These are phyloP conservation scores for Pleurotus cornucopiae DNA, from an alignment of 768 basidiomycete species.

Conservation along the genomic window DNA sequence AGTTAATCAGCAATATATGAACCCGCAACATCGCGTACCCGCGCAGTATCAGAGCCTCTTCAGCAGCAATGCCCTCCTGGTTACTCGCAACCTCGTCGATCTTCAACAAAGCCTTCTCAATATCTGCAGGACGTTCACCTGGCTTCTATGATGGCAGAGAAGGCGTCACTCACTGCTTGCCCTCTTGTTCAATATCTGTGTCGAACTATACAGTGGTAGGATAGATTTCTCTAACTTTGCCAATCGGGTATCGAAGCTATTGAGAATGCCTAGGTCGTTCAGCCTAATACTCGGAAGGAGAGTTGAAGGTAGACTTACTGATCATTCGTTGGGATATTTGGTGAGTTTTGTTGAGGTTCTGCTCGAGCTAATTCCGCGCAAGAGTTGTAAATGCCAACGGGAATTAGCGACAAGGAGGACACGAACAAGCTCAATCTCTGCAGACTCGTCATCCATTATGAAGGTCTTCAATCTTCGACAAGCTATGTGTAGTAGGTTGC, in stretches of 20 bases:
- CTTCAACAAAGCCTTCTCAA: conserved; percentile 72
- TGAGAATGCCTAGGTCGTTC: conserved; percentile 63
- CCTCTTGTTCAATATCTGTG: conserved; percentile 69
- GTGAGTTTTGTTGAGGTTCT: conserved; percentile 81
- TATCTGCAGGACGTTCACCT: conserved; percentile 50
- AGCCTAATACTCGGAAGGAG: conserved; percentile 17
- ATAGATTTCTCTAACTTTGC: conserved; percentile 85
- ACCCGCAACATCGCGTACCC: conserved; percentile 45
- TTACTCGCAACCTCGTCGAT: conserved; percentile 77
- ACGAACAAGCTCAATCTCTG: conserved; percentile 68
- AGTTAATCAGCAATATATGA: not conserved
- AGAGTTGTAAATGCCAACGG: conserved; percentile 56
- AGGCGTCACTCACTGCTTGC: conserved; percentile 56
- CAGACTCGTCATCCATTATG: conserved; percentile 58
- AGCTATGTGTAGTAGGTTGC: no score
- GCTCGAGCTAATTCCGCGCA: conserved; percentile 60
- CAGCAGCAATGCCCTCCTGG: conserved; percentile 69
- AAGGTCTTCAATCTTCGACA: no score
- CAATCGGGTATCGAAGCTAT: conserved; percentile 79
- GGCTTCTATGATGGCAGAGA: not conserved
- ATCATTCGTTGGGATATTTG: conserved; percentile 87
- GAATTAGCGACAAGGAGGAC: not conserved
- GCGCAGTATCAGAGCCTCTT: conserved; percentile 74
- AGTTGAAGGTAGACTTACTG: conserved; percentile 40
- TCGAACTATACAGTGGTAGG: conserved; percentile 73